phyloP scores from a whole-genome alignment of 306 rosid species.

The Lablab purpureus region DNA sequence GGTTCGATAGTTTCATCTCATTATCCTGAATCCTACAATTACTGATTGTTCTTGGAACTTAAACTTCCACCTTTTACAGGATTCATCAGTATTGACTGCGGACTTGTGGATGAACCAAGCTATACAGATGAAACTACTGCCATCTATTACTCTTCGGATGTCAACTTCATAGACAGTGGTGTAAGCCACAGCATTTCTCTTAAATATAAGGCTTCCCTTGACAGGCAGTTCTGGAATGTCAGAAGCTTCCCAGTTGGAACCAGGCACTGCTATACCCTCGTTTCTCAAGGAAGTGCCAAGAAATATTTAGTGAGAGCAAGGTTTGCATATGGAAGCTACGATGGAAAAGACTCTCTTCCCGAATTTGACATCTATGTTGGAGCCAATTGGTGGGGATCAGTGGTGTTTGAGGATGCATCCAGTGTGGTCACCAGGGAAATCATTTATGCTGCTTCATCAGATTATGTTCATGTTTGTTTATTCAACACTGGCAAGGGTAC shows the following conservation, averaged over 20 bases:
- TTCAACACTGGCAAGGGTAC: constrained; percentile 48
- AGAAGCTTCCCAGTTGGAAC: constrained; percentile 52
- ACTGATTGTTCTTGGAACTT: background rate
- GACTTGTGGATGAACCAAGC: constrained; percentile 46
- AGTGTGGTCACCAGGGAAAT: constrained; percentile 51
- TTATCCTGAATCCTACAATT: background rate
- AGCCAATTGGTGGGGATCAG: constrained; percentile 44
- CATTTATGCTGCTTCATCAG: constrained; percentile 48
- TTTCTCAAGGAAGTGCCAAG: constrained; percentile 44
- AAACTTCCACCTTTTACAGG: constrained; percentile 38
- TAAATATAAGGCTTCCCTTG: constrained; percentile 31
- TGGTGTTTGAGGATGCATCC: constrained; percentile 46
- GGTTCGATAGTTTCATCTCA: constrained; percentile 37
- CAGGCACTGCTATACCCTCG: constrained; percentile 51
- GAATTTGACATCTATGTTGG: constrained; percentile 55
- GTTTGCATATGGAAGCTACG: constrained; percentile 53
- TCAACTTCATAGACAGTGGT: constrained; percentile 43
- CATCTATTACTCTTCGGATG: constrained; percentile 49
- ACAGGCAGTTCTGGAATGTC: constrained; percentile 53
- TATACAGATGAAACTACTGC: constrained; percentile 52
- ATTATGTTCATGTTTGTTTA: constrained; percentile 51
- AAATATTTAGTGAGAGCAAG: constrained; percentile 51
- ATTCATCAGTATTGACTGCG: constrained; percentile 56
- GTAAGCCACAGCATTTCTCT: constrained; percentile 41
- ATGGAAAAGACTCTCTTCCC: constrained; percentile 47